Percentiles rank a stretch among this genome's conserved stretches.
phyloP scores from a whole-genome alignment of 768 basidiomycete genomes.

The Leccinellum luteum region DNA sequence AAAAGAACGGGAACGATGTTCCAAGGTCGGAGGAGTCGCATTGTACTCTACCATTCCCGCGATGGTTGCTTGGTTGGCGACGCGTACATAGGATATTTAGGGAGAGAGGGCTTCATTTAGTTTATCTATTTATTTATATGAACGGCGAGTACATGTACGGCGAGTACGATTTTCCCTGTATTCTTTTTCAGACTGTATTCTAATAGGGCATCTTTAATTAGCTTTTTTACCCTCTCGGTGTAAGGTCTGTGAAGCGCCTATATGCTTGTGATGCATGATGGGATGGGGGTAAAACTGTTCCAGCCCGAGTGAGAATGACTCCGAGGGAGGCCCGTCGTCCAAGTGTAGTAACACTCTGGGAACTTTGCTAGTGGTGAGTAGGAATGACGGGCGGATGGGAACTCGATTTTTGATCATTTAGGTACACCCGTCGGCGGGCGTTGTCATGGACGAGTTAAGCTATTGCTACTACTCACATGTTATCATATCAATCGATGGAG shows the following conservation, averaged over 20 bases:
- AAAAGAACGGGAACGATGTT: background rate
- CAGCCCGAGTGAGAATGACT: background rate
- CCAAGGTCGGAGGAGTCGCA: background rate
- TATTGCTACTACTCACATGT: background rate
- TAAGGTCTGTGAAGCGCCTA: background rate
- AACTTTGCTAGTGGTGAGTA: background rate
- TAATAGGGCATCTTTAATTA: background rate
- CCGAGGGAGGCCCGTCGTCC: background rate
- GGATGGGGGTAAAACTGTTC: background rate
- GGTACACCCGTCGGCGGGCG: background rate
- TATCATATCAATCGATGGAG: background rate
- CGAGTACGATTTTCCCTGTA: background rate
- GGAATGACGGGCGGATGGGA: background rate
- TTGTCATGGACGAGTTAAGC: background rate
- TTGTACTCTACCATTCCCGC: background rate
- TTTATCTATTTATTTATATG: background rate
- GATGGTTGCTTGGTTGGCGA: background rate
- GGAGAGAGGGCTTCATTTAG: background rate
- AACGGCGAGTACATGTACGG: background rate
- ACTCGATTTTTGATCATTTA: background rate
- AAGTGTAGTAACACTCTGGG: background rate
- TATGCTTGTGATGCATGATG: too few relatives aligned
- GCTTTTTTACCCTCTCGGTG: background rate
- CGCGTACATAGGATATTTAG: background rate
- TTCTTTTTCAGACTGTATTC: background rate